Conservation (phyloP, 116 monocot genomes). For the Iris pallida region DNA sequence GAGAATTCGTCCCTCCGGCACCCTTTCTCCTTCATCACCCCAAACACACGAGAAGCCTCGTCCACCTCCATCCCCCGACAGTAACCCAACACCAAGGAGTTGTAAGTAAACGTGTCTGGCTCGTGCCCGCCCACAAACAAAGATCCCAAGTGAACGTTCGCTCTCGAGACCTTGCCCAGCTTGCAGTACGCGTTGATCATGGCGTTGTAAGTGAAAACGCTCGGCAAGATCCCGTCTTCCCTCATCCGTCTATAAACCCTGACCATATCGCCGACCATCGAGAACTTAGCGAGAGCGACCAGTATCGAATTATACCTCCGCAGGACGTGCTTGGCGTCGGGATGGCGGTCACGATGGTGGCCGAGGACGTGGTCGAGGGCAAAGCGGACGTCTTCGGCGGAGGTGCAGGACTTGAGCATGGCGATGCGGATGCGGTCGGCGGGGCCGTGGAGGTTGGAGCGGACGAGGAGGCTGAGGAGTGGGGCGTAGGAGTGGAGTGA, state of each 20-base stretch:
- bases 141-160: slow-evolving; percentile 16
- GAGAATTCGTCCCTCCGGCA: slow-evolving; percentile 33
- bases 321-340: slow-evolving; percentile 4
- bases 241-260: slow-evolving; percentile 18
- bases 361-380: slow-evolving; percentile 20
- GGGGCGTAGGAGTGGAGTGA: slow-evolving; percentile 10
- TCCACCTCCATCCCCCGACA: slow-evolving; percentile 26
- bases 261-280: slow-evolving; percentile 27
- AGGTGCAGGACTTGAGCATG: slow-evolving; percentile 30
- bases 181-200: slow-evolving; percentile 48
- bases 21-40: slow-evolving; percentile 39
- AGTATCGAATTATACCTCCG: slow-evolving; percentile 31
- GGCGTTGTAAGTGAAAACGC: slow-evolving; percentile 37
- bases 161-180: slow-evolving; percentile 10
- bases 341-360: neutral
- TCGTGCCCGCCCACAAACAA: slow-evolving; percentile 17
- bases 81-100: slow-evolving; percentile 37
- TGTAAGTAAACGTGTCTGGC: slow-evolving; percentile 42
- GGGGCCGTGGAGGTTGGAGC: slow-evolving; percentile 9
- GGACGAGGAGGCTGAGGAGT: slow-evolving; percentile 26
- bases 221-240: slow-evolving; percentile 28
- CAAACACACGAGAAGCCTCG: slow-evolving; percentile 33
- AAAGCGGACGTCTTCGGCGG: slow-evolving; percentile 18
- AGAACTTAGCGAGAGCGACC: slow-evolving; percentile 19
- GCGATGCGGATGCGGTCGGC: slow-evolving; percentile 19